Base-by-base conservation (phyloP, 1,284 basidiomycete species). In the Athelia sp. region DNA sequence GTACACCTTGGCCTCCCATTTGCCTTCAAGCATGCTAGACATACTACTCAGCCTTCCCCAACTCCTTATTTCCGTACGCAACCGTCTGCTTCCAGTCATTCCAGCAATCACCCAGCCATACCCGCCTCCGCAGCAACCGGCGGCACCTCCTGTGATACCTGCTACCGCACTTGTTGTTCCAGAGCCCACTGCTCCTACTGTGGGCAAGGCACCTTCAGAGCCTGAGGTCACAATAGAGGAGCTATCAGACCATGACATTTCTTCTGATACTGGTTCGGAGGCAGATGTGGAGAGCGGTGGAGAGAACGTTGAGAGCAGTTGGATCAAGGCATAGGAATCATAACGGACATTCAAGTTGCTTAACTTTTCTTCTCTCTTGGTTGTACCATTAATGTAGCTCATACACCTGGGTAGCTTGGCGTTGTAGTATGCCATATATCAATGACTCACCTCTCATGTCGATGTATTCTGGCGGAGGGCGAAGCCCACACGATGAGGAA, bases 21-120 rank as follows among this genome's bases (percentile, higher is more conserved):
- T 90, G 42, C 87, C 87, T n/a, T 65, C 77, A 9, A 56, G 75
- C n/a, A 47, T 89, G 40, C 71, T 90, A 35, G 85, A 90, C 56
- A 58, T 67, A 10, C 67, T 90, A 34, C 65, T 90, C 46, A 79
- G 71, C 58, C 67, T 90, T 34, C 88, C 88, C 3, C 76, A 84
- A 53, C 59, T 80, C 56, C 67, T 90, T 46, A 72, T 86, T 40
- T 74, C 74, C 31, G 58, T 84, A 48, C 78, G 84, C 40, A 84
- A 84, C 58, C 69, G 74, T 4, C 68, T 88, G 36, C 60, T 81
- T 19, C 78, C 79, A 3, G 57, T 69, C 6, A 72, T 76, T 35
- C 75, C 77, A 8, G 75, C 69, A 54, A 55, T 65, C 36, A 42
- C 57, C 10, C 40, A 55, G 19, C 54, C 58, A 18, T 49, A 45